Base-by-base conservation (phyloP, 139 green algal species). In the Microglena sp. region DNA sequence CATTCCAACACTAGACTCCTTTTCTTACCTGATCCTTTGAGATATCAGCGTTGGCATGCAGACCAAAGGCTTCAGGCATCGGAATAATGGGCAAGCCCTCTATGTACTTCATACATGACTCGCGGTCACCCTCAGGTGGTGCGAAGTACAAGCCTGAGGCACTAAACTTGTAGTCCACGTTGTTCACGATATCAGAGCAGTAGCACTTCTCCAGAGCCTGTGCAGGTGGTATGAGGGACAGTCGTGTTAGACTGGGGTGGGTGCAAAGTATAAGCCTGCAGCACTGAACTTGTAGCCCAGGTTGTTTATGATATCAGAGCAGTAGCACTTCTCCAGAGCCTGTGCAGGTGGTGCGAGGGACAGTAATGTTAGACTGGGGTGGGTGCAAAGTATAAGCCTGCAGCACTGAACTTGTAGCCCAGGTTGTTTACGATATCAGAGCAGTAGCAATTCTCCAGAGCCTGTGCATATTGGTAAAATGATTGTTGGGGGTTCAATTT, bases 21-120 rank as follows among this genome's bases (percentile, higher is more conserved):
- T n/a, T n/a, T n/a, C n/a, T n/a, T n/a, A n/a, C n/a, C n/a, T n/a
- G 50, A 46, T 81, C 82, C 57, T 86, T 85, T 5, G 78, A 72
- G 60, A 91, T 91, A 68, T 87, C 80, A 1, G 82, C 85, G 66
- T 91, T 91, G 2, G 71, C 68, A 50, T 91, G 85, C 50, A 89
- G 73, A 2, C 85, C 83, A 64, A 91, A 88, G 3, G 78, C 82
- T 59, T 87, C 85, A 7, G 83, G 83, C 1, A 73, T 34, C 8
- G 74, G 70, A 32, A 69, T 71, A 43, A 86, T 77, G n/a, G 82
- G 80, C 26, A 88, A 71, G 2, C 26, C 50, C 29, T 86, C 76
- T 32, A 89, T 86, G 71, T 84, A 84, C 0, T 55, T 8, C 2
- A 87, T 24, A 67, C 80, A 85, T 0, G 60, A 68, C 1, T 73